Percentiles rank a stretch among this genome's conserved stretches.
These are phyloP conservation scores for Aspergillus campestris DNA, from an alignment of 495 filamentous ascomycete species.

Conservation along the genomic window DNA sequence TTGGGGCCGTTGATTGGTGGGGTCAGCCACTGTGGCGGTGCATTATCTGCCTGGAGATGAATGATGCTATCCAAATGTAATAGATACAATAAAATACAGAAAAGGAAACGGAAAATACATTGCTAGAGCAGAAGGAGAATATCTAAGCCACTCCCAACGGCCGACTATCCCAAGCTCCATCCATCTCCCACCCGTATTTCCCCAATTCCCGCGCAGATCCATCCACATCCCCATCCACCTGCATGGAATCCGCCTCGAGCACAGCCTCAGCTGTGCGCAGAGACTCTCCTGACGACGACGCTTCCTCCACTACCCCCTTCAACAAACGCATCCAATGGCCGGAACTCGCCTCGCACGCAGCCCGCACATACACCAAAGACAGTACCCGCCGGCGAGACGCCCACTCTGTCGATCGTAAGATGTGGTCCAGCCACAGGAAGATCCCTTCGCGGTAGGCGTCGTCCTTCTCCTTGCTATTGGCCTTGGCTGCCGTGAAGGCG, in stretches of 20 bases:
- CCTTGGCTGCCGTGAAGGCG: constrained; percentile 12
- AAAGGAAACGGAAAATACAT: not conserved
- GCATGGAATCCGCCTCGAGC: not conserved
- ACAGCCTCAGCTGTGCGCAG: not conserved
- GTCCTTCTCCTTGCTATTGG: constrained; percentile 3
- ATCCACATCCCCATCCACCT: constrained; percentile 10
- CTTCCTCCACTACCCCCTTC: constrained; percentile 11
- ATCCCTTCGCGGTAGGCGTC: constrained; percentile 22
- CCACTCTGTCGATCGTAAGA: constrained; percentile 29
- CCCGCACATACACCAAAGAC: constrained; percentile 26
- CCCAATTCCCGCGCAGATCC: constrained; percentile 7
- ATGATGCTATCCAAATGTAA: not conserved
- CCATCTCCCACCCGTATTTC: constrained; percentile 25
- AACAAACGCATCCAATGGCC: constrained; percentile 26
- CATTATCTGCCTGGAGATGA: not conserved
- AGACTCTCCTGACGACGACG: not conserved
- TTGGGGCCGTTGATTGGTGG: not conserved
- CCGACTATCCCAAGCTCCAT: constrained; percentile 28
- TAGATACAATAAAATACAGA: not conserved
- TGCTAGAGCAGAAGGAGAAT: not conserved
- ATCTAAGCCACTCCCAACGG: constrained; percentile 24
- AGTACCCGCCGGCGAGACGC: constrained; percentile 15
- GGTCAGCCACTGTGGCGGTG: too few relatives aligned
- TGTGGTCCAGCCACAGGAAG: constrained; percentile 36
- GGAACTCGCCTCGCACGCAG: constrained; percentile 23